Percentiles rank a stretch among this genome's conserved stretches.
These are phyloP conservation scores for Lachnum nothofagi DNA, from an alignment of 2,329 filamentous ascomycete genomes.

Conservation along the genomic window DNA sequence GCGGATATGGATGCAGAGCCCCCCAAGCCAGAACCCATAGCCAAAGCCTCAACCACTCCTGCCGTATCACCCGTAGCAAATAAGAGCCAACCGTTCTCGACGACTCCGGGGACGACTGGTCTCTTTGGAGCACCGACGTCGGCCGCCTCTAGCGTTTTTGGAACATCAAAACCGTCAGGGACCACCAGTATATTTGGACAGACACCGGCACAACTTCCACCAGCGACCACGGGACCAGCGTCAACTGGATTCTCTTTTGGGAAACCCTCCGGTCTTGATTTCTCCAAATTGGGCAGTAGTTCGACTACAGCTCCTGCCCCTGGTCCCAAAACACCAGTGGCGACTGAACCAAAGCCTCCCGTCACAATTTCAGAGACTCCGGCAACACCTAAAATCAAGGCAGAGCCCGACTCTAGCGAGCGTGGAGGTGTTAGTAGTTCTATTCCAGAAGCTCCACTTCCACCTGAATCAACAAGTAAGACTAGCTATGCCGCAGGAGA, in stretches of 20 bases:
- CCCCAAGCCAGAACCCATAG: slow-evolving; percentile 11
- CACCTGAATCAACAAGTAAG: slow-evolving; percentile 40
- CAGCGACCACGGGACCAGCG: slow-evolving; percentile 11
- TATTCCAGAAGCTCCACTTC: slow-evolving; percentile 37
- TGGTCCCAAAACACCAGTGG: slow-evolving; percentile 19
- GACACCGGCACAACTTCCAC: slow-evolving; percentile 4
- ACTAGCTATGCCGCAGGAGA: slow-evolving; percentile 33
- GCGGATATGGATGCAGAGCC: slow-evolving; percentile 45
- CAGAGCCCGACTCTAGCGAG: slow-evolving; percentile 21
- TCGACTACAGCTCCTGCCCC: slow-evolving; percentile 6
- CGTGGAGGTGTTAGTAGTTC: slow-evolving; percentile 17
- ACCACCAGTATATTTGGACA: slow-evolving; percentile 9
- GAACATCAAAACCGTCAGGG: no score
- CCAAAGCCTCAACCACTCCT: slow-evolving; percentile 22
- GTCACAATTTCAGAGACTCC: slow-evolving; percentile 12
- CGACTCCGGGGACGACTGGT: slow-evolving; percentile 10
- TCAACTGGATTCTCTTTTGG: slow-evolving; percentile 24
- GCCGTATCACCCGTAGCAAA: slow-evolving; percentile 24
- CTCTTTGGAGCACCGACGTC: no score
- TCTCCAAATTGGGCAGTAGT: no score
- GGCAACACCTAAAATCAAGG: slow-evolving; percentile 24
- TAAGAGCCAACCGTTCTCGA: slow-evolving; percentile 16
- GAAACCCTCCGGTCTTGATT: slow-evolving; percentile 16
- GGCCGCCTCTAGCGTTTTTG: no score
- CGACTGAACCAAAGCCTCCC: slow-evolving; percentile 1